phyloP scores from a whole-genome alignment of 352 stramenopile species.

The Phytophthora citricola region DNA sequence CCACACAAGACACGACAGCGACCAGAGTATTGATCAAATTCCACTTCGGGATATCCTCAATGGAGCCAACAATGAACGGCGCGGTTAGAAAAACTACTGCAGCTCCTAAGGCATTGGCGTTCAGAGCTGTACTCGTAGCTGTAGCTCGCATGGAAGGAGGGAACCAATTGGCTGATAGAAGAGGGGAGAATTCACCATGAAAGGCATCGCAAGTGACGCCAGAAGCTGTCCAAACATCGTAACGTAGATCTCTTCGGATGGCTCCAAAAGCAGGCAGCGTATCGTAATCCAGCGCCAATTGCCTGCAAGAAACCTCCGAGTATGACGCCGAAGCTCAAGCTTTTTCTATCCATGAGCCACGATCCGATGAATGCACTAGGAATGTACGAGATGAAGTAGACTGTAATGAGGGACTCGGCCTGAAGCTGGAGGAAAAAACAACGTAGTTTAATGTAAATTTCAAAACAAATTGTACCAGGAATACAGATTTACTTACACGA shows the following conservation, averaged over 20 bases:
- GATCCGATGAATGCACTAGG: conserved; percentile 75
- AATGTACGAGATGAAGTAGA: conserved; percentile 82
- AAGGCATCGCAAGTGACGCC: conserved; percentile 72
- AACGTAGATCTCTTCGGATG: conserved; percentile 34
- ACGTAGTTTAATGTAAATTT: not conserved
- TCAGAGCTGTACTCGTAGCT: conserved; percentile 74
- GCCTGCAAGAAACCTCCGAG: conserved; percentile 62
- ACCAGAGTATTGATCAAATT: conserved; percentile 50
- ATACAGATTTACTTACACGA: conserved; percentile 27
- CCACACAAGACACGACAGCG: conserved; percentile 16
- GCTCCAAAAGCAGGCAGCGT: conserved; percentile 40
- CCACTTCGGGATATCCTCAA: conserved; percentile 43
- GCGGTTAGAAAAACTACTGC: conserved; percentile 61
- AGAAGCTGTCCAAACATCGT: conserved; percentile 63
- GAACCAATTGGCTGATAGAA: conserved; percentile 81
- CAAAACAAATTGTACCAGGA: not conserved
- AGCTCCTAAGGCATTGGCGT: conserved; percentile 71
- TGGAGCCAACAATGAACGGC: conserved; percentile 54
- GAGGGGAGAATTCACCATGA: conserved; percentile 82
- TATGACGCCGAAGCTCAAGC: conserved; percentile 63
- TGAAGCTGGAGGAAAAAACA: conserved; percentile 40
- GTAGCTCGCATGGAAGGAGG: conserved; percentile 65
- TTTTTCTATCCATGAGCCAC: conserved; percentile 78
- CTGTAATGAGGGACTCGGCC: conserved; percentile 72
- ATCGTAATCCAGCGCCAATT: conserved; percentile 50